Conservation (phyloP, 2,329 filamentous ascomycete genomes). For the Chalara sp. region DNA sequence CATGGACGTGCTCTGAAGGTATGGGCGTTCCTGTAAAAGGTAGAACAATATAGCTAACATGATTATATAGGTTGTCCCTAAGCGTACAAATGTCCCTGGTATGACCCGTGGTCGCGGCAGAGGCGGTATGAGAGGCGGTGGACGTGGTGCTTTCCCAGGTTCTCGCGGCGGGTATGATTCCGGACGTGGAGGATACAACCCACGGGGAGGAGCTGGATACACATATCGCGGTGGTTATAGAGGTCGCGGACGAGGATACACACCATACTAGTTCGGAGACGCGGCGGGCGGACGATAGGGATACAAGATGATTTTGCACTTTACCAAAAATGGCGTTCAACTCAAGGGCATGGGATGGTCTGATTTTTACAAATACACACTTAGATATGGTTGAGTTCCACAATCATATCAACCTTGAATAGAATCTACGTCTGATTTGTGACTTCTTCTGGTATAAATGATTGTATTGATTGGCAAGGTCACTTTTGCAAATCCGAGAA, state of each 20-base stretch:
- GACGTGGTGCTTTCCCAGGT: slow-evolving; percentile 43
- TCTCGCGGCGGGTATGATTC: slow-evolving; percentile 30
- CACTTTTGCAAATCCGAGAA: no score
- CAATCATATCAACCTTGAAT: no score
- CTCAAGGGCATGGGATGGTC: neutral
- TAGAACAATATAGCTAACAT: slow-evolving; percentile 4
- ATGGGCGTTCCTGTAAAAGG: slow-evolving; percentile 3
- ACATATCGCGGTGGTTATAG: slow-evolving; percentile 51
- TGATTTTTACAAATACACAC: neutral
- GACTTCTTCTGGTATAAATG: no score
- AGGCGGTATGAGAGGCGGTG: slow-evolving; percentile 38
- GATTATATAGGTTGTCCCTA: slow-evolving; percentile 63
- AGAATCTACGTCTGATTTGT: no score
- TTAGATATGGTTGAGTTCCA: no score
- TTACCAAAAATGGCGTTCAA: slow-evolving; percentile 2
- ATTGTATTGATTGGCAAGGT: no score
- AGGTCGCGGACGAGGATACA: slow-evolving; percentile 54
- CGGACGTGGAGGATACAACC: slow-evolving; percentile 25
- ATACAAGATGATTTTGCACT: neutral
- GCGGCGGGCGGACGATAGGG: slow-evolving; percentile 17
- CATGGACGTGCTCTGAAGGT: slow-evolving; percentile 95
- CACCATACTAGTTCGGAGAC: slow-evolving; percentile 48
- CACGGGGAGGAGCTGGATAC: slow-evolving; percentile 38
- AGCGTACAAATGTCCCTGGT: slow-evolving; percentile 93
- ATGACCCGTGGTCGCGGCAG: slow-evolving; percentile 73